Evolutionary conservation across 2,329 filamentous ascomycete genomes (phyloP), one percentile per base, ranked within the genome.

Genomic region (Colletotrichum shisoi): DNA sequence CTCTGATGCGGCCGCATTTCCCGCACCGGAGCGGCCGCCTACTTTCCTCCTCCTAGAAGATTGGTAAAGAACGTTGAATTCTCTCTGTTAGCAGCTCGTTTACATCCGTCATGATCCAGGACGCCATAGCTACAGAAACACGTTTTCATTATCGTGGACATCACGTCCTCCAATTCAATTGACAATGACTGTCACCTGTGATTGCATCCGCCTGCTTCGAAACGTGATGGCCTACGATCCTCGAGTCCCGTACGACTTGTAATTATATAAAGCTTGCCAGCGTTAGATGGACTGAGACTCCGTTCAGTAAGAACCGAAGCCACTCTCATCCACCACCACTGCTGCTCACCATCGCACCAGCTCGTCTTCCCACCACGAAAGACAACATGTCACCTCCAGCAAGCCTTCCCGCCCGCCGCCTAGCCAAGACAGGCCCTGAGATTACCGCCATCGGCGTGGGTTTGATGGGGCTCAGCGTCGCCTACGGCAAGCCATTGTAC

Each of bases 401-500:
- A 54, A 21, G 4, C 17, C 44, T 74, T n/a, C 73, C 74, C 12
- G 82, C 79, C 37, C 79, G 79, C 63, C 79, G 79, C 45, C 77
- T 88, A 15, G 84, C 85, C 67, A 82, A 80, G 67, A 78, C 83
- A 70, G 85, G 85, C 17, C 83, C 83, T 0, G 71, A 79, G 21
- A 81, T 88, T 39, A 79, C 81, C 3, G 77, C 79, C 9, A 71
- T 87, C 8, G 85, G 85, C 12, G 81, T 86, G 39, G 84, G 85
- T 17, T 75, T 83, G 24, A 87, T 87, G 85, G 83, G 84, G 3
- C 70, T 82, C 27, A 76, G 76, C 27, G 51, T 71, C 1, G 76
- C 69, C 49, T 82, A 81, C 45, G 80, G 80, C 27, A 68, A 71
- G 1, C 46, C 64, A 3, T 71, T 62, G 56, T 70, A 17, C 1